Conservation (phyloP, 345 rosid species). For the Melaleuca quinquenervia region DNA sequence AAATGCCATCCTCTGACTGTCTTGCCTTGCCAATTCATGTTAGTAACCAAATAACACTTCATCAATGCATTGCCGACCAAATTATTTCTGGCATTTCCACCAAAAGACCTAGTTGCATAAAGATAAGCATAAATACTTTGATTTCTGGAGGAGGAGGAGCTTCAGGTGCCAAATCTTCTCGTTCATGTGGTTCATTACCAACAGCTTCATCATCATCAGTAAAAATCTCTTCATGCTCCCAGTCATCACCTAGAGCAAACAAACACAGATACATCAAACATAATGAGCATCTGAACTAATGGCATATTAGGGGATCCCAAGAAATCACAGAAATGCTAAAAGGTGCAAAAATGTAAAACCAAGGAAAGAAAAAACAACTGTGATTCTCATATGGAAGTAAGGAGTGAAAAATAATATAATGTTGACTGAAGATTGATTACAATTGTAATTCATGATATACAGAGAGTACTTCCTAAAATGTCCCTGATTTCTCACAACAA, state of each 20-base stretch:
- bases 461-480: not conserved
- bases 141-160: slow-evolving; percentile 97
- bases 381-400: not conserved
- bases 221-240: slow-evolving; percentile 99
- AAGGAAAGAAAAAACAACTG: not conserved
- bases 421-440: not conserved
- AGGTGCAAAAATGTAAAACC: not conserved
- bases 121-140: slow-evolving; percentile 35
- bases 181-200: slow-evolving; percentile 83
- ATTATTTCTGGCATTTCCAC: not conserved
- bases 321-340: not conserved
- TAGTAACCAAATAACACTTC: not conserved
- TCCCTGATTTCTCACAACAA: not conserved
- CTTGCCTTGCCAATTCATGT: not conserved
- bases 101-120: not conserved
- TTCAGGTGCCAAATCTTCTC: slow-evolving; percentile 90
- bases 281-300: not conserved
- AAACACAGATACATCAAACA: not conserved
- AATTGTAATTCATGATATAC: not conserved
- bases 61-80: not conserved
- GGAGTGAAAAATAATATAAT: not conserved
- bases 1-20: not conserved
- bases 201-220: slow-evolving; percentile 99
- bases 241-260: slow-evolving; percentile 68
- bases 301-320: not conserved